These are phyloP conservation scores for Gardenia jasminoides DNA, from an alignment of 257 asterid species.

Conservation along the genomic window DNA sequence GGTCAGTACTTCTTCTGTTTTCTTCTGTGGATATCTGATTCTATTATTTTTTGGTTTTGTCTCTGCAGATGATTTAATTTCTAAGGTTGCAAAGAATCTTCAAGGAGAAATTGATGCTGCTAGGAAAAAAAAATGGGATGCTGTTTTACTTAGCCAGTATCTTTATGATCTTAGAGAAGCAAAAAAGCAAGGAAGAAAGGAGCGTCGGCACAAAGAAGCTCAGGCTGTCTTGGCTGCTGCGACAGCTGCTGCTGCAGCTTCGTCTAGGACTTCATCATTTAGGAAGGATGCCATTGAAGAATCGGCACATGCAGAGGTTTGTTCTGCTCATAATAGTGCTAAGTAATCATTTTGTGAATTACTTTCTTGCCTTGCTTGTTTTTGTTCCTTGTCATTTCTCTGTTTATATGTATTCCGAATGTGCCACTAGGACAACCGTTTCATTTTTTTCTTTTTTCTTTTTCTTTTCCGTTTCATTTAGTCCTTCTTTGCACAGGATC, in stretches of 20 bases:
- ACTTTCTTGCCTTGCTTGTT: not conserved
- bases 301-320: slow-evolving; percentile 62
- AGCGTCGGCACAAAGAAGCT: slow-evolving; percentile 92
- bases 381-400: not conserved
- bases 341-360: not conserved
- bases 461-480: not conserved
- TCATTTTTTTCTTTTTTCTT: not conserved
- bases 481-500: slow-evolving; percentile 40
- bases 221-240: slow-evolving; percentile 98
- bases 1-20: not conserved
- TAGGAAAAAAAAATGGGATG: slow-evolving; percentile 76
- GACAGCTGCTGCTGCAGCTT: slow-evolving; percentile 98
- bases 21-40: not conserved
- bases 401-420: not conserved
- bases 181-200: slow-evolving; percentile 89
- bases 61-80: slow-evolving; percentile 66
- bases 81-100: slow-evolving; percentile 64
- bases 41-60: slow-evolving; percentile 15
- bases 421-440: not conserved
- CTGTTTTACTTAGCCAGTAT: slow-evolving; percentile 74
- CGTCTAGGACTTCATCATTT: slow-evolving; percentile 75
- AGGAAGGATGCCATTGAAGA: slow-evolving; percentile 84
- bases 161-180: slow-evolving; percentile 78
- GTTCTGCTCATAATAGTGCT: slow-evolving; percentile 4
- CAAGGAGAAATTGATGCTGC: slow-evolving; percentile 68